Conservation (phyloP, 176 grass and related monocot genomes). For the Hordeum marinum region DNA sequence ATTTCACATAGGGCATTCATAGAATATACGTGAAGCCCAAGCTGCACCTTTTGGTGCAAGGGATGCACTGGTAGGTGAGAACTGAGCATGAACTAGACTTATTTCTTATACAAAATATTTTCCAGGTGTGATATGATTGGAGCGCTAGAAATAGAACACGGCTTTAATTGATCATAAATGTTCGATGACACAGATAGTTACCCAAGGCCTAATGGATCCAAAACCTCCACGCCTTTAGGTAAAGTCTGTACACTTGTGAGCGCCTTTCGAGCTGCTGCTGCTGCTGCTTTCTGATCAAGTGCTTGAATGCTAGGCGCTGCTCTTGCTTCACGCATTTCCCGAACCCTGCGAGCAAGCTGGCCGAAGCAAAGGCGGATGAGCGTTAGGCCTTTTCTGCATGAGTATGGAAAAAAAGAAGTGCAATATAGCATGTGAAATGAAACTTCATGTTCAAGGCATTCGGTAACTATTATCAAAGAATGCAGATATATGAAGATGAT, state of each 20-base stretch:
- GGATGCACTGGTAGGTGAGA: not conserved
- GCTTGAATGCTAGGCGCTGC: conserved; percentile 60
- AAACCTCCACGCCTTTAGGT: conserved; percentile 95
- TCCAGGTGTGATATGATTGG: not conserved
- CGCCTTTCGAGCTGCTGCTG: conserved; percentile 62
- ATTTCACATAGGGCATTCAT: not conserved
- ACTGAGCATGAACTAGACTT: not conserved
- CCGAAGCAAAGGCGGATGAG: conserved; percentile 22
- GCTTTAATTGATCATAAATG: not conserved
- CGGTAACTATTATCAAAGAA: conserved; percentile 3
- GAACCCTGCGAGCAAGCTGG: conserved; percentile 88
- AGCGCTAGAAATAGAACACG: not conserved
- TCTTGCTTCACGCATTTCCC: conserved; percentile 95
- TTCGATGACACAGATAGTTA: conserved; percentile 43
- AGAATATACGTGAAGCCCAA: not conserved
- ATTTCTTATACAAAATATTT: conserved; percentile 7
- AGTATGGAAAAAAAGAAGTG: conserved; percentile 7
- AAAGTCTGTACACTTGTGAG: conserved; percentile 76
- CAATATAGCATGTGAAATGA: conserved; percentile 3
- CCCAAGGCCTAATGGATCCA: conserved; percentile 97
- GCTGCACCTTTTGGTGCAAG: not conserved
- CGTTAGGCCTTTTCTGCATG: conserved; percentile 15
- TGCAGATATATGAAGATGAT: conserved; percentile 8
- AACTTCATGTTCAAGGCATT: not conserved
- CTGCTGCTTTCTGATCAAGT: conserved; percentile 69